These are phyloP conservation scores for Pisolithus thermaeus DNA, from an alignment of 1,284 basidiomycete genomes.

Conservation along the genomic window DNA sequence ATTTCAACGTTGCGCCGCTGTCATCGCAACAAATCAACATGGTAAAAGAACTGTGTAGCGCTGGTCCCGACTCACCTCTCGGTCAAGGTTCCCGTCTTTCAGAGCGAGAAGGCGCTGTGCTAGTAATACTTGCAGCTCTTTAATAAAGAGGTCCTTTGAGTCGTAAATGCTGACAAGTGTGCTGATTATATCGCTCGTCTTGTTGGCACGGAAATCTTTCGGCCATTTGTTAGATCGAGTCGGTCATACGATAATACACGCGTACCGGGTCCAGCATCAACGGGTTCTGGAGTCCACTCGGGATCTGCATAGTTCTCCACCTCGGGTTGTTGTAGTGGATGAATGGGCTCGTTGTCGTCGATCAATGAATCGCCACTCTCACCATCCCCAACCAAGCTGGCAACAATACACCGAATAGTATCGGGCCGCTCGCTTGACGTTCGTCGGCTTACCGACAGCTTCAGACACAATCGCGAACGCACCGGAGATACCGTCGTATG, in stretches of 20 bases:
- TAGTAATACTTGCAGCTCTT: conserved; percentile 85
- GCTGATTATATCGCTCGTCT: conserved; percentile 86
- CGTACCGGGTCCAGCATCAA: conserved; percentile 78
- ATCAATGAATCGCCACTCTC: conserved; percentile 76
- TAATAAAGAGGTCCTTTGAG: conserved; percentile 90
- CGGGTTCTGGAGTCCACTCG: conserved; percentile 90
- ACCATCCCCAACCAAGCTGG: conserved; percentile 81
- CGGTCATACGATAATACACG: not conserved
- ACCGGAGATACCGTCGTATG: conserved; percentile 83
- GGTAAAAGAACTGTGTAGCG: not conserved
- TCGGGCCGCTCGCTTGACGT: conserved; percentile 70
- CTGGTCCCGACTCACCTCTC: conserved; percentile 56
- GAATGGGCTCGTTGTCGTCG: conserved; percentile 74
- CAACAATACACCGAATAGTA: conserved; percentile 90
- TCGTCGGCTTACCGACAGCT: conserved; percentile 1
- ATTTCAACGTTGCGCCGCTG: conserved; percentile 90
- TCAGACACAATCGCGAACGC: conserved; percentile 6
- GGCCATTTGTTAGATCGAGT: conserved; percentile 1
- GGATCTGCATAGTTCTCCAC: conserved; percentile 85
- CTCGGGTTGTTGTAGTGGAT: conserved; percentile 64
- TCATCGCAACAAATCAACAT: conserved; percentile 3
- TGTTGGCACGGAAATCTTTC: conserved; percentile 82
- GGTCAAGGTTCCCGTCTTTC: conserved; percentile 74
- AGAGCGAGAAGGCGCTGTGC: conserved; percentile 79
- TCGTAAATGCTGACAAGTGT: conserved; percentile 95